Evolutionary conservation across 208 protist species (phyloP).

Genomic region (Porcisia hertigi): DNA sequence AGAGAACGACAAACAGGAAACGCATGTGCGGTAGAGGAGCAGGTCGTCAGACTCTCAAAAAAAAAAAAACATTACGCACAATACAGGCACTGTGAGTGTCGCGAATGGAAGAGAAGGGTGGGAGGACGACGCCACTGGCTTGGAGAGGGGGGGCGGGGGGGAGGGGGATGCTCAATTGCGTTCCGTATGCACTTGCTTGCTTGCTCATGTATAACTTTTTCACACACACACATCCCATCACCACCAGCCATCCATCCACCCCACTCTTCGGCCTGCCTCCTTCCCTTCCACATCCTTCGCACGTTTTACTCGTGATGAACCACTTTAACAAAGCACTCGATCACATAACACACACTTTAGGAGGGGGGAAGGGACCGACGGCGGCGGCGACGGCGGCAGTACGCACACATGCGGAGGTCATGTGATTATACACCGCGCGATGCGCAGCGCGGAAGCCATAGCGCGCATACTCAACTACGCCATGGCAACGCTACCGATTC

Average conservation of each 20-base stretch:
- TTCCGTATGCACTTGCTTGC: background rate
- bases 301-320: background rate
- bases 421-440: constrained; percentile 4
- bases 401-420: constrained; percentile 11
- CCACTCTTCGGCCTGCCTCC: background rate
- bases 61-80: background rate
- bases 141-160: background rate
- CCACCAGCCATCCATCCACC: background rate
- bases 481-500: background rate
- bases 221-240: background rate
- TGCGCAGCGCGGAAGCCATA: background rate
- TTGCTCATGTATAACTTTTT: background rate
- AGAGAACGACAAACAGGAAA: too few relatives aligned
- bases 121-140: background rate
- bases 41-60: background rate
- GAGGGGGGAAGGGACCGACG: too few relatives aligned
- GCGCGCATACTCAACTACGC: background rate
- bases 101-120: background rate
- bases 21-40: background rate
- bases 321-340: background rate
- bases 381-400: too few relatives aligned
- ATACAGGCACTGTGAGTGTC: background rate
- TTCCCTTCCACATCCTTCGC: too few relatives aligned
- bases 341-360: too few relatives aligned
- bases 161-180: too few relatives aligned